phyloP scores from a whole-genome alignment of 805 yeast genomes.

The Candida taoyuanica region DNA sequence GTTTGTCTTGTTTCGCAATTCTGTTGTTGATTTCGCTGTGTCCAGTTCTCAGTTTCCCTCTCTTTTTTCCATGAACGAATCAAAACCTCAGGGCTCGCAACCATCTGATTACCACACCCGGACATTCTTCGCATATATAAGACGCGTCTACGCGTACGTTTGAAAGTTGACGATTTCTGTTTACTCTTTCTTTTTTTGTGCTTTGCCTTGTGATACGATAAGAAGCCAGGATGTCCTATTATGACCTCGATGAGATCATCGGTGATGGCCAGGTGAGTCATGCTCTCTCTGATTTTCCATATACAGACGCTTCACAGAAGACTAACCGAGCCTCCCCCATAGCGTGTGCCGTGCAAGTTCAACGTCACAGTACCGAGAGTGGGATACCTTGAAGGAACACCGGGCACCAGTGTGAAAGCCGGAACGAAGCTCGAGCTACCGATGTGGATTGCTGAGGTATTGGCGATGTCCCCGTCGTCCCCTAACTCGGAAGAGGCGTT shows the following conservation, averaged over 20 bases:
- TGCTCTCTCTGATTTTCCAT: not conserved
- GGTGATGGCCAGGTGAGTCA: slow-evolving; percentile 52
- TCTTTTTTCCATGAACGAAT: too few species aligned
- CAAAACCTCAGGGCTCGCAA: too few species aligned
- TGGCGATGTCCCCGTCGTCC: slow-evolving; percentile 47
- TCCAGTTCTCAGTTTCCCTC: too few species aligned
- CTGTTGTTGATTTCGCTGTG: too few species aligned
- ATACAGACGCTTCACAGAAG: not conserved
- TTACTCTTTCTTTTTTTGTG: not conserved
- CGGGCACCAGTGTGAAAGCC: slow-evolving; percentile 51
- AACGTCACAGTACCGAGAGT: slow-evolving; percentile 76
- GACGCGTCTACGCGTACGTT: not conserved
- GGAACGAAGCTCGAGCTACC: slow-evolving; percentile 75
- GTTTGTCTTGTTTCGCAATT: too few species aligned
- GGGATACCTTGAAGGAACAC: slow-evolving; percentile 82
- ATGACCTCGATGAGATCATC: slow-evolving; percentile 72
- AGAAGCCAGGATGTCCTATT: slow-evolving; percentile 37
- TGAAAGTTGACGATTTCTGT: not conserved
- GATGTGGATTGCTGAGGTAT: slow-evolving; percentile 78
- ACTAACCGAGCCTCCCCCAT: slow-evolving; percentile 1
- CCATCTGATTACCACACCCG: too few species aligned
- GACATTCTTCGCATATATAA: not conserved
- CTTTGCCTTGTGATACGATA: not conserved
- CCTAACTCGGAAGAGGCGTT: slow-evolving; percentile 42
- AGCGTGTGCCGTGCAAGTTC: slow-evolving; percentile 74